Conservation (phyloP, 306 rosid species). For the Gleditsia sinensis region DNA sequence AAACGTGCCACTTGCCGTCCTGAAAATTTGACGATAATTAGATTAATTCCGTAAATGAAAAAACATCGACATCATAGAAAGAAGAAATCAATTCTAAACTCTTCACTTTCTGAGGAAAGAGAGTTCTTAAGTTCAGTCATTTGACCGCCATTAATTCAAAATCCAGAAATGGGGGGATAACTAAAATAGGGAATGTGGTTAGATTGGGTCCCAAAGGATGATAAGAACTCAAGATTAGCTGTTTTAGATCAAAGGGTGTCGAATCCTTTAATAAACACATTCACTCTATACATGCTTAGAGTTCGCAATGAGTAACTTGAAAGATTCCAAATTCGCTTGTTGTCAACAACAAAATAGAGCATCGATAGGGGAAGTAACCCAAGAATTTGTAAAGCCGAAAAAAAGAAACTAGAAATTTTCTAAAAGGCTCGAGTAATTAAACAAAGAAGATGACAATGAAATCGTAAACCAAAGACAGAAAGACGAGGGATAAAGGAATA, state of each 20-base stretch:
- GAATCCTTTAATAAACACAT: neutral
- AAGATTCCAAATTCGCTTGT: neutral
- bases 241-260: no score
- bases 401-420: conserved; percentile 9
- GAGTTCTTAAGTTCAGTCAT: neutral
- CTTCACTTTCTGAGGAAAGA: neutral
- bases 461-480: conserved; percentile 5
- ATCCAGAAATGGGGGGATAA: neutral
- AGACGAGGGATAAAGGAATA: neutral
- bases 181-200: neutral
- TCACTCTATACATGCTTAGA: neutral
- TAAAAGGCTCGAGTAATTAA: neutral
- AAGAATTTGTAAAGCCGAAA: neutral
- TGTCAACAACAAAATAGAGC: conserved; percentile 6
- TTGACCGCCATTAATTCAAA: neutral
- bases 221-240: no score
- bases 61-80: neutral
- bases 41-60: conserved; percentile 25
- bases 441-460: conserved; percentile 27
- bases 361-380: neutral
- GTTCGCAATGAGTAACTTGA: neutral
- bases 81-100: neutral
- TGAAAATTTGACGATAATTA: conserved; percentile 24
- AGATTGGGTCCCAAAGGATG: conserved; percentile 1
- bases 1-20: conserved; percentile 84